These are phyloP conservation scores for Nepenthes alata DNA, from an alignment of 179 eudicot genomes.

Conservation along the genomic window DNA sequence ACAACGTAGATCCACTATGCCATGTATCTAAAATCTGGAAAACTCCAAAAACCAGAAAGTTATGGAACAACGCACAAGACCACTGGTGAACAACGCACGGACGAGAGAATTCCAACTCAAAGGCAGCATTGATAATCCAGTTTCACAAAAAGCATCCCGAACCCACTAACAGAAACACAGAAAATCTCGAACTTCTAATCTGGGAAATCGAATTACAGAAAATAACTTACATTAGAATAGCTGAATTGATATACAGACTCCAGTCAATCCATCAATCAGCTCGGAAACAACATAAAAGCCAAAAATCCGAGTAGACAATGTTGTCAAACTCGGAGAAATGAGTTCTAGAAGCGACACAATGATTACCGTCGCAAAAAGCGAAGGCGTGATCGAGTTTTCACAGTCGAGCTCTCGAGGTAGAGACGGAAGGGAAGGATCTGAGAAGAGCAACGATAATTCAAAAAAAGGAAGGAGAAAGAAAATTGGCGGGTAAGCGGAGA, in stretches of 20 bases:
- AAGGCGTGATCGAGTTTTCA: background rate
- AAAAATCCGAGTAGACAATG: background rate
- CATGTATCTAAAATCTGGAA: too few species aligned
- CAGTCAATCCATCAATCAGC: slow-evolving; percentile 4
- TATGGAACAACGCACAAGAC: too few species aligned
- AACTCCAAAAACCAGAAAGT: too few species aligned
- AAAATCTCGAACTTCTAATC: background rate
- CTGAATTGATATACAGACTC: slow-evolving; percentile 5
- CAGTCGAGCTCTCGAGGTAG: background rate
- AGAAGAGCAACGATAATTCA: slow-evolving; percentile 15
- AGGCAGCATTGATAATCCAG: background rate
- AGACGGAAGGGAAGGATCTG: background rate
- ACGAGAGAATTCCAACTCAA: background rate
- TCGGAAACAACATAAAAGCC: slow-evolving; percentile 6
- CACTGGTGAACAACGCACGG: too few species aligned
- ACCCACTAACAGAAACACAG: background rate
- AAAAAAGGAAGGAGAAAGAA: slow-evolving; percentile 16
- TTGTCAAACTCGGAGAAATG: background rate
- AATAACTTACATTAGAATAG: slow-evolving; percentile 6
- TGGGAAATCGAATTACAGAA: background rate
- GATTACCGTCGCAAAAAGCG: slow-evolving; percentile 3
- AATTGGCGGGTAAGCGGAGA: slow-evolving; percentile 20
- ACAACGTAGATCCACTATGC: too few species aligned
- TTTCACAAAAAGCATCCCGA: background rate
- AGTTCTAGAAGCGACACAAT: slow-evolving; percentile 4